Evolutionary conservation across 2,329 filamentous ascomycete genomes (phyloP), one percentile per base, ranked within the genome.

Genomic region (Cytospora schulzeri): DNA sequence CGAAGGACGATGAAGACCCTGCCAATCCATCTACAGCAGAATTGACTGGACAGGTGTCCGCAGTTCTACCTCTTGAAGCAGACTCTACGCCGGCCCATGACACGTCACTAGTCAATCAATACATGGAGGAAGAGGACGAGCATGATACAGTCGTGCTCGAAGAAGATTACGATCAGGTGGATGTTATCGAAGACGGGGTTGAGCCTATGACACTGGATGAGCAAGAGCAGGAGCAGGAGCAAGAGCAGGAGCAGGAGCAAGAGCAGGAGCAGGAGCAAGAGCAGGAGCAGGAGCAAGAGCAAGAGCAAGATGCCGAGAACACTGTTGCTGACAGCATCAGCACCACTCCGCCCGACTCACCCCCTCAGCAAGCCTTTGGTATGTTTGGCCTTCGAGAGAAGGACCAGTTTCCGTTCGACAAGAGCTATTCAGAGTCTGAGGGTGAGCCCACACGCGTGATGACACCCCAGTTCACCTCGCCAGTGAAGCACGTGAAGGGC

Each of bases 361-460:
- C 73, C 3, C 71, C 75, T 6, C 71, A 73, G 60, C 68, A 57
- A 19, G 63, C 69, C 4, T 64, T 68, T 4, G 73, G 73, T 17
- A 69, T 71, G n/a, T 83, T 81, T 67, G 74, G 73, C 17, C 77
- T 87, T 6, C 79, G 83, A 11, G 73, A 80, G 17, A 81, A 81
- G 69, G 81, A 85, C 38, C 70, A 82, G 6, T 73, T 79, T 52
- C 77, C 78, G 4, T 79, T 79, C 52, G 70, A 80, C 15, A 71
- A 76, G 50, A 71, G 75, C 38, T 78, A 81, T n/a, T 83, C 81
- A 0, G 85, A 87, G 6, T 85, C 82, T 0, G 85, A 88, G 45
- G 83, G 86, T 58, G 84, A 88, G 66, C 74, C 79, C 51, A 62
- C 65, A 1, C 55, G 41, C 9, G 55, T 65, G 33, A 48, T 60